Evolutionary conservation across 2,329 filamentous ascomycete species (phyloP).

Genomic region (Tolypocladium tropicale): DNA sequence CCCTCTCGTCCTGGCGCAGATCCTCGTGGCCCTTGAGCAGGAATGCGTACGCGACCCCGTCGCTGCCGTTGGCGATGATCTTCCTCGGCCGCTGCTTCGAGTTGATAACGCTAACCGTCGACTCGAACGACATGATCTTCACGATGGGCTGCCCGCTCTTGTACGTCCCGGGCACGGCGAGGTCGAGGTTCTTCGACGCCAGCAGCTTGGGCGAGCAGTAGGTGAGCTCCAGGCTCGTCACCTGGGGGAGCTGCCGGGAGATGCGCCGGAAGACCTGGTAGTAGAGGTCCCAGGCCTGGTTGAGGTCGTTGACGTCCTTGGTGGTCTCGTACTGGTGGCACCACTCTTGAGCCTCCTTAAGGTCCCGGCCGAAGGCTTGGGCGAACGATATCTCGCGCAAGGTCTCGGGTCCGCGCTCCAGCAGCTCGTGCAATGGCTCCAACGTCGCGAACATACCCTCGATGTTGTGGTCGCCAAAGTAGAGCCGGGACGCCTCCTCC

Average conservation of each 20-base stretch:
- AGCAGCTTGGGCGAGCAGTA: constrained; percentile 95
- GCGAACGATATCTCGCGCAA: constrained; percentile 94
- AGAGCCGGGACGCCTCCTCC: constrained; percentile 90
- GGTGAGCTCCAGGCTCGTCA: constrained; percentile 85
- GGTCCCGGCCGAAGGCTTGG: constrained; percentile 90
- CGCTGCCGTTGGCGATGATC: constrained; percentile 77
- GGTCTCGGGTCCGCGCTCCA: constrained; percentile 87
- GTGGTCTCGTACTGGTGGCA: constrained; percentile 84
- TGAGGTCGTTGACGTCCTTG: constrained; percentile 87
- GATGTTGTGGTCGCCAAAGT: constrained; percentile 96
- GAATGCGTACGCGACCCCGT: constrained; percentile 81
- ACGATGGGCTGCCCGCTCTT: constrained; percentile 68
- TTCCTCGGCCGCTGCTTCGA: constrained; percentile 95
- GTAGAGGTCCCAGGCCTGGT: constrained; percentile 98
- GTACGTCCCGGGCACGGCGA: constrained; percentile 95
- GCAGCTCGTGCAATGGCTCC: constrained; percentile 79
- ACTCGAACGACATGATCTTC: constrained; percentile 80
- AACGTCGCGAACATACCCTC: constrained; percentile 94
- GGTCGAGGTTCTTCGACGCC: constrained; percentile 71
- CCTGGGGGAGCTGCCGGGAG: constrained; percentile 80
- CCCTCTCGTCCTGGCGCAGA: constrained; percentile 95
- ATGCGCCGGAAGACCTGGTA: constrained; percentile 98
- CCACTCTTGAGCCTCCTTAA: constrained; percentile 92
- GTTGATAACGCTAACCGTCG: constrained; percentile 82
- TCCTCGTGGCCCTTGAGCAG: constrained; percentile 98